Base-by-base conservation (phyloP, 768 basidiomycete species). In the Paxillus involutus region DNA sequence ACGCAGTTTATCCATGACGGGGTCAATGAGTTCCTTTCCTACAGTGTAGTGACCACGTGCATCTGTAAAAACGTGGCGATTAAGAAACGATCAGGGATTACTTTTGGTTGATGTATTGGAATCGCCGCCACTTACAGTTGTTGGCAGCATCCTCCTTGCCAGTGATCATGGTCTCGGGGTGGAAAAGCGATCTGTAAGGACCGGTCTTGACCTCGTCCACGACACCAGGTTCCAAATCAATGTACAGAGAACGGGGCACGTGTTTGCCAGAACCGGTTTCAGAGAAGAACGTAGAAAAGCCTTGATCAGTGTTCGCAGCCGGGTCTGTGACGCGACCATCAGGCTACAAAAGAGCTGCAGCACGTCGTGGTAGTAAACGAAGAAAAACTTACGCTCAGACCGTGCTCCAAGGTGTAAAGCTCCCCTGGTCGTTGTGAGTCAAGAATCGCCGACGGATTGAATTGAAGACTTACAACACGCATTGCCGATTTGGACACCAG, bases 101-200 rank as follows among this genome's bases (percentile, higher is more conserved):
- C 45, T 9, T 39, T 17, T 10, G 16, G 29, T 17, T 5, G 46
- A 47, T 32, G 37, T 21, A 29, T 24, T n/a, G 3, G 40, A 52
- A n/a, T 47, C 24, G 39, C 52, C 43, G 55, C 19, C n/a, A 72
- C 84, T 71, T 70, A 94, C 94, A 99, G 74, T 99, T 99, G 81
- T 97, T 99, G 60, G 96, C 96, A 47, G 96, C 96, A 66, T 99
- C 96, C 78, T 99, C 96, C 77, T 98, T 98, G 67, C 96, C 96
- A 51, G 90, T 89, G 71, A 98, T 86, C 76, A 99, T 83, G 44
- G 93, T 91, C 78, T 98, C 96, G 0, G 96, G 96, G 73, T 99
- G 96, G 78, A 99, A 99, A 29, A 99, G 84, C 55, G 88, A 87
- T 70, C 91, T 82, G 78, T 98, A 97, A 40, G 86, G 81, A 63